Percentiles rank a stretch among this genome's conserved stretches.
Evolutionary conservation across 2,329 filamentous ascomycete species (phyloP).

Genomic region (Colletotrichum sp.): DNA sequence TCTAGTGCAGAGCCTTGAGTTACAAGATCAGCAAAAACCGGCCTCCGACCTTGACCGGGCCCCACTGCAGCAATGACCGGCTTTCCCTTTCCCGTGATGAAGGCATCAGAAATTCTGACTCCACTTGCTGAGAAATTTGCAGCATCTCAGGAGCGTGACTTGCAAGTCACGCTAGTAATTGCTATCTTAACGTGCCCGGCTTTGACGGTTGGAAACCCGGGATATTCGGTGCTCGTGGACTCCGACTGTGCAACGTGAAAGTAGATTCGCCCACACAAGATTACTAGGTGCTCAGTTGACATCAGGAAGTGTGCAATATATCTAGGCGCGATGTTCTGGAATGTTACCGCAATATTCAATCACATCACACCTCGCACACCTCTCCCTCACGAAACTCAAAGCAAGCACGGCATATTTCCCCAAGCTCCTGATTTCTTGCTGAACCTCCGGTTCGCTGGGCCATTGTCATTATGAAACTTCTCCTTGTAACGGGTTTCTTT

Average conservation of each 20-base stretch:
- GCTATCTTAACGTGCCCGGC: neutral
- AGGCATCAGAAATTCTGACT: rapidly evolving
- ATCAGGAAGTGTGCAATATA: neutral
- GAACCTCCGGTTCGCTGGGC: neutral
- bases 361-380: neutral
- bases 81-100: neutral
- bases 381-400: neutral
- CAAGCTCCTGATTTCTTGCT: neutral
- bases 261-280: neutral
- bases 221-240: rapidly evolving
- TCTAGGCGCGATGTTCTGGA: neutral
- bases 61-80: neutral
- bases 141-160: rapidly evolving
- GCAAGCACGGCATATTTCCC: neutral
- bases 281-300: neutral
- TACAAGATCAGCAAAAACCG: neutral
- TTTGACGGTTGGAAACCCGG: neutral
- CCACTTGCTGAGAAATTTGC: neutral
- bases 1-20: neutral
- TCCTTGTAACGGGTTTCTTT: rapidly evolving
- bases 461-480: neutral
- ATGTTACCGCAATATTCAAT: neutral
- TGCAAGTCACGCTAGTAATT: neutral
- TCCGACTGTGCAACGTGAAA: neutral
- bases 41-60: neutral